These are phyloP conservation scores for Panaeolus cyanescens DNA, from an alignment of 768 basidiomycete species.

Conservation along the genomic window DNA sequence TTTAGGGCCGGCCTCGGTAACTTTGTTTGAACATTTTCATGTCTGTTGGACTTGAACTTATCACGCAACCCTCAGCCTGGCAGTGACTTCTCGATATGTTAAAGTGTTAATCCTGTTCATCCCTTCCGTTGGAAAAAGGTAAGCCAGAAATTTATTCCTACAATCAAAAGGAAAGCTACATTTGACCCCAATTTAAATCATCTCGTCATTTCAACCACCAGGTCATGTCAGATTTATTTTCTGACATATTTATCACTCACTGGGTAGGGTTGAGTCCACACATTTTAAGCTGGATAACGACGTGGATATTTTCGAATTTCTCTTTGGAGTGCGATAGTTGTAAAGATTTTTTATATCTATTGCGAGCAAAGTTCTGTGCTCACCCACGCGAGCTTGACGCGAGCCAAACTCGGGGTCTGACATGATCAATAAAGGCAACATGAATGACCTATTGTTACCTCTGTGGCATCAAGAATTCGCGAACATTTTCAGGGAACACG, in stretches of 20 bases:
- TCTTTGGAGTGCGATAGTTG: not conserved
- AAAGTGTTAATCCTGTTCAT: not conserved
- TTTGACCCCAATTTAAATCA: not conserved
- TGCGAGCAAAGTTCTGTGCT: not conserved
- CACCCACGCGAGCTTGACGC: not conserved
- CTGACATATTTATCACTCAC: not conserved
- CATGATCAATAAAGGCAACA: constrained; percentile 3
- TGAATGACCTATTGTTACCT: constrained; percentile 1
- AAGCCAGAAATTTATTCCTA: not conserved
- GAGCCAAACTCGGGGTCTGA: not conserved
- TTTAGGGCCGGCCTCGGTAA: not conserved
- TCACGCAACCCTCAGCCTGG: too few species aligned
- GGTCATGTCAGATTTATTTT: too few species aligned
- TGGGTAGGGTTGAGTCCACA: not conserved
- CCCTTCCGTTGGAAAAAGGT: not conserved
- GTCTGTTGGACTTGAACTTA: not conserved
- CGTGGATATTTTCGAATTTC: not conserved
- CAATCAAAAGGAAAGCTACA: too few species aligned
- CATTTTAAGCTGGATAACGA: not conserved
- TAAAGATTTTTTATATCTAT: not conserved
- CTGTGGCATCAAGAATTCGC: not conserved
- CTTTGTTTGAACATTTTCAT: not conserved
- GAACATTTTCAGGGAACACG: constrained; percentile 10
- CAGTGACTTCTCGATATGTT: not conserved
- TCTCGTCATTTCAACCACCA: not conserved